Evolutionary conservation across 2,329 filamentous ascomycete genomes (phyloP).

Genomic region (Trichoderma polysporum): DNA sequence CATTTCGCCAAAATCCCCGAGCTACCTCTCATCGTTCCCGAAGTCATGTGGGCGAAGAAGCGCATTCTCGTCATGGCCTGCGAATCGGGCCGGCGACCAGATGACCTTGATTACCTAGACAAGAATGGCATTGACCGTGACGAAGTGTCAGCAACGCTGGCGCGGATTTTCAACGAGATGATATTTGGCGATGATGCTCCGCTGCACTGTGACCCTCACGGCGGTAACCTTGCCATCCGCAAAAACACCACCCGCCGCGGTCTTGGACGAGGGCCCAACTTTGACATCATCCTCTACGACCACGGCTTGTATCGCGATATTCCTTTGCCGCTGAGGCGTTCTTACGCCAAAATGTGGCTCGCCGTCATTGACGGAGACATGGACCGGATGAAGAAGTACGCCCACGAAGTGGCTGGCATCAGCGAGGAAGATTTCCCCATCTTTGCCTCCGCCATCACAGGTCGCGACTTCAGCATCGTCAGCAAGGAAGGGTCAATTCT

Average conservation of each 20-base stretch:
- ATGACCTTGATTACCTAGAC: slow-evolving; percentile 87
- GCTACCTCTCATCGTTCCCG: slow-evolving; percentile 82
- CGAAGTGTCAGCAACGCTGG: slow-evolving; percentile 87
- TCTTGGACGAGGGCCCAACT: slow-evolving; percentile 63
- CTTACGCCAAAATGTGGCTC: slow-evolving; percentile 96
- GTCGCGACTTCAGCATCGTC: slow-evolving; percentile 81
- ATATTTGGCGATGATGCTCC: slow-evolving; percentile 89
- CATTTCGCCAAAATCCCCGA: slow-evolving; percentile 75
- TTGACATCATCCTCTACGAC: slow-evolving; percentile 94
- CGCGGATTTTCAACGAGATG: slow-evolving; percentile 98
- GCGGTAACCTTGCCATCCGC: slow-evolving; percentile 90
- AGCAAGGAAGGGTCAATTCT: slow-evolving; percentile 57
- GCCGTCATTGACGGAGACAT: slow-evolving; percentile 91
- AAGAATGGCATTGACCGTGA: slow-evolving; percentile 85
- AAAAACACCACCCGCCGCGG: slow-evolving; percentile 62
- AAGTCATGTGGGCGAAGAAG: slow-evolving; percentile 84
- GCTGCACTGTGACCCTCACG: slow-evolving; percentile 94
- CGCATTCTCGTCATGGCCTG: slow-evolving; percentile 95
- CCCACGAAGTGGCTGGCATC: slow-evolving; percentile 84
- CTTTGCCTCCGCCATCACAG: slow-evolving; percentile 95
- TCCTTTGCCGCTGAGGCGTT: slow-evolving; percentile 70
- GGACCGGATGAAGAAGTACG: slow-evolving; percentile 80
- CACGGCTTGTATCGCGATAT: slow-evolving; percentile 96
- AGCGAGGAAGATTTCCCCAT: slow-evolving; percentile 88
- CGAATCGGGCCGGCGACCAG: slow-evolving; percentile 79